These are phyloP conservation scores for Thermomucor indicae-seudaticae DNA, from an alignment of 371 early-diverging fungal species.

Conservation along the genomic window DNA sequence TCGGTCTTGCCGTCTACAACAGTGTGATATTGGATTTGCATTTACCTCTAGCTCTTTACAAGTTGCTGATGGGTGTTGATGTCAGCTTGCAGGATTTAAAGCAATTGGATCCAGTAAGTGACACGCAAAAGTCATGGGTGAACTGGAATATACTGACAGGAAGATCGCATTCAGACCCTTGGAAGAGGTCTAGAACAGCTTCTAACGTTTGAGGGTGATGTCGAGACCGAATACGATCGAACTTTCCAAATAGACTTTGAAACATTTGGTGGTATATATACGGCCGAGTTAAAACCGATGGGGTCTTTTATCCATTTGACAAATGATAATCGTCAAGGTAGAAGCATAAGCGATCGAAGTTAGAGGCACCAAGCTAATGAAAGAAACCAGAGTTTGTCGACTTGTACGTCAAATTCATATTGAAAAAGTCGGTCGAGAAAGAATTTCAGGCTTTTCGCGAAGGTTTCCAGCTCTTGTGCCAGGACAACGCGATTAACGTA, in stretches of 20 bases:
- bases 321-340: constrained; percentile 52
- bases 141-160: not conserved
- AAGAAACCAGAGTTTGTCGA: constrained; percentile 73
- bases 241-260: constrained; percentile 72
- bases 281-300: constrained; percentile 53
- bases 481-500: constrained; percentile 76
- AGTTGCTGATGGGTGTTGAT: constrained; percentile 70
- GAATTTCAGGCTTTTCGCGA: constrained; percentile 86
- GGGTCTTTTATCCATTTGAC: constrained; percentile 64
- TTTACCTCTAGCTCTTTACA: constrained; percentile 80
- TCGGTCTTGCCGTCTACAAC: constrained; percentile 94
- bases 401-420: constrained; percentile 63
- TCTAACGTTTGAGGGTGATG: constrained; percentile 49
- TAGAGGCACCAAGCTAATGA: too few relatives aligned
- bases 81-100: constrained; percentile 48
- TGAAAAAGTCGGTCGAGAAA: constrained; percentile 69
- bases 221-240: constrained; percentile 58
- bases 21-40: constrained; percentile 88
- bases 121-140: not conserved
- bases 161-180: constrained; percentile 21
- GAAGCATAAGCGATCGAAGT: too few relatives aligned
- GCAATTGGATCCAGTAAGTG: constrained; percentile 61
- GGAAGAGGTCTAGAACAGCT: constrained; percentile 62
- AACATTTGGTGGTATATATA: constrained; percentile 57
- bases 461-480: constrained; percentile 86